Percentiles rank a stretch among this genome's conserved stretches.
Conservation (phyloP, 2,329 filamentous ascomycete species). For the Leptographium galeiforme region DNA sequence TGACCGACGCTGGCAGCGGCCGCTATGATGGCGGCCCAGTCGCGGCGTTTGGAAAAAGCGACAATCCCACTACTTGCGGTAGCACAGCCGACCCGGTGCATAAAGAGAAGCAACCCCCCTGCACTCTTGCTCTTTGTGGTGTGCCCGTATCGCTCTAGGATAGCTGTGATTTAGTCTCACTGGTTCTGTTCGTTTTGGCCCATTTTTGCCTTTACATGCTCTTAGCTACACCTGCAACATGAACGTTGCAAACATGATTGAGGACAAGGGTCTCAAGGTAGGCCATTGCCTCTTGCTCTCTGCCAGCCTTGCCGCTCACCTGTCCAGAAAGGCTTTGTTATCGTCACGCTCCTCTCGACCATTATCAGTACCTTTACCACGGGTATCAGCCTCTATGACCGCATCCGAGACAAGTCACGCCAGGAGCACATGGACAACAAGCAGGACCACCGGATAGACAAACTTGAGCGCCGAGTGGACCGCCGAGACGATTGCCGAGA, state of each 20-base stretch:
- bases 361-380: slow-evolving; percentile 24
- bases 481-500: slow-evolving; percentile 9
- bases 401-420: slow-evolving; percentile 17
- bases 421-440: slow-evolving; percentile 19
- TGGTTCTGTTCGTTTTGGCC: not conserved
- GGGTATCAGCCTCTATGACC: slow-evolving; percentile 23
- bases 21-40: too few relatives aligned
- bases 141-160: too few relatives aligned
- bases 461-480: slow-evolving; percentile 15
- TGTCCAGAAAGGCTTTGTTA: slow-evolving; percentile 22
- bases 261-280: slow-evolving; percentile 22
- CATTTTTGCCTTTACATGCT: not conserved
- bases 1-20: too few relatives aligned
- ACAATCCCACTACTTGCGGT: not conserved
- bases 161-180: not conserved
- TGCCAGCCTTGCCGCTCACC: not conserved
- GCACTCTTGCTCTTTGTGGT: not conserved
- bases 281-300: not conserved
- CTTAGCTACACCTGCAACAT: not conserved
- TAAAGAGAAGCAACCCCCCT: not conserved
- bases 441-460: slow-evolving; percentile 20
- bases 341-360: slow-evolving; percentile 25
- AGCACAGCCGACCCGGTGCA: not conserved
- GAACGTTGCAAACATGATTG: slow-evolving; percentile 21
- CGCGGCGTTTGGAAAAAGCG: too few relatives aligned